phyloP scores from a whole-genome alignment of 2,329 filamentous ascomycete genomes.

The Cadophora luteo-olivacea region DNA sequence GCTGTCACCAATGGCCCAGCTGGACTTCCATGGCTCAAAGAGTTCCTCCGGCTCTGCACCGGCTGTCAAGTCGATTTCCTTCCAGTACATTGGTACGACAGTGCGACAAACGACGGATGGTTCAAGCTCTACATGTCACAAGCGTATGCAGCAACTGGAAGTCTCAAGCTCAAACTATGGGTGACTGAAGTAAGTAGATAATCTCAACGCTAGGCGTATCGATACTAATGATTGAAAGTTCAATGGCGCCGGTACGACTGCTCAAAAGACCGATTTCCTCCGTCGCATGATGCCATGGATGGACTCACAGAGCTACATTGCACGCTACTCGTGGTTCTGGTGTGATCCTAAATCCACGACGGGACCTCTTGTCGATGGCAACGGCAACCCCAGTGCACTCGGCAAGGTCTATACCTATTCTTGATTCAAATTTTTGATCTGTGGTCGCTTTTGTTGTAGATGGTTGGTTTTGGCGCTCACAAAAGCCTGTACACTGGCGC shows the following conservation, averaged over 20 bases:
- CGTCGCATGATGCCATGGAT: conserved; percentile 50
- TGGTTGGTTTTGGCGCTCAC: not conserved
- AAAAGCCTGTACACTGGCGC: not conserved
- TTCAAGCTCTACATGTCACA: conserved; percentile 51
- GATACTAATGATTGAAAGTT: conserved; percentile 47
- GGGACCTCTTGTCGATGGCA: conserved; percentile 20
- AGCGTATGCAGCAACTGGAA: conserved; percentile 33
- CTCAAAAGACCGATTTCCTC: conserved; percentile 48
- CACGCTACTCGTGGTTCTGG: conserved; percentile 47
- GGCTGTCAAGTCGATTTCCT: conserved; percentile 52
- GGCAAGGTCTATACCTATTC: conserved; percentile 23
- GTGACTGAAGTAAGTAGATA: conserved; percentile 37
- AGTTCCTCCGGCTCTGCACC: conserved; percentile 49
- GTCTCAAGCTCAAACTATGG: conserved; percentile 23
- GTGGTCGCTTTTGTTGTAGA: not conserved
- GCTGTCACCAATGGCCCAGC: conserved; percentile 49
- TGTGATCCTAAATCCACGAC: conserved; percentile 16
- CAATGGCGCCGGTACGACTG: conserved; percentile 43
- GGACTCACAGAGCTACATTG: conserved; percentile 47
- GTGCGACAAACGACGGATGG: conserved; percentile 43
- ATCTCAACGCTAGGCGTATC: too few relatives aligned
- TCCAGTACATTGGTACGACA: conserved; percentile 49
- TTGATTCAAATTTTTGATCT: not conserved
- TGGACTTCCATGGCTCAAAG: conserved; percentile 49
- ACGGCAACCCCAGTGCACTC: conserved; percentile 12